Percentiles rank a stretch among this genome's conserved stretches.
These are phyloP conservation scores for Aureobasidium sp. DNA, from an alignment of 2,329 filamentous ascomycete genomes.

Conservation along the genomic window DNA sequence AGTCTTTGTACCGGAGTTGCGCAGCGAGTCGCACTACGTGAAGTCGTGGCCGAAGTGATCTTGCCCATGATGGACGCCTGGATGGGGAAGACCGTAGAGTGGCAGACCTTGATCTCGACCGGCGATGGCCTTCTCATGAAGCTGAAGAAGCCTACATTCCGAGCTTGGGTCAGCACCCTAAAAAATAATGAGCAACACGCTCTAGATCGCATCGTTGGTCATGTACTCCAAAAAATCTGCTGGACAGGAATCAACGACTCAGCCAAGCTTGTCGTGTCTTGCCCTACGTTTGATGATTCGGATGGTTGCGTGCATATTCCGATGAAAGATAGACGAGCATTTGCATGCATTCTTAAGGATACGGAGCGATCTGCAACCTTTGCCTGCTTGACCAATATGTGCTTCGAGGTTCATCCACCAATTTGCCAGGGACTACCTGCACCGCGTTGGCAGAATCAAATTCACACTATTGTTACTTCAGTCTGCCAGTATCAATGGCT, in stretches of 20 bases:
- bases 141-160: background rate
- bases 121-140: background rate
- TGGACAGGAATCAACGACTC: background rate
- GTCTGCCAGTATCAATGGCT: background rate
- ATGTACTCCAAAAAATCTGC: background rate
- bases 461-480: too few species aligned
- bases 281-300: background rate
- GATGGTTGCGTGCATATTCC: background rate
- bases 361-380: background rate
- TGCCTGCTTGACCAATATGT: background rate
- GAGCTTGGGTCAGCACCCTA: background rate
- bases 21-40: too few species aligned
- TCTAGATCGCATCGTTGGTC: background rate
- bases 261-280: background rate
- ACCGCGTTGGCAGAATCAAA: background rate
- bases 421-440: too few species aligned
- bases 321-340: background rate
- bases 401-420: background rate
- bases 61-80: too few species aligned
- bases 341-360: background rate
- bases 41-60: too few species aligned
- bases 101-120: too few species aligned
- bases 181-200: background rate
- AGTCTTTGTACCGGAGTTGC: too few species aligned
- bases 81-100: too few species aligned